Percentiles rank a stretch among this genome's conserved stretches.
phyloP scores from a whole-genome alignment of 2,329 filamentous ascomycete species.

The Ophiostoma novo-ulmi region DNA sequence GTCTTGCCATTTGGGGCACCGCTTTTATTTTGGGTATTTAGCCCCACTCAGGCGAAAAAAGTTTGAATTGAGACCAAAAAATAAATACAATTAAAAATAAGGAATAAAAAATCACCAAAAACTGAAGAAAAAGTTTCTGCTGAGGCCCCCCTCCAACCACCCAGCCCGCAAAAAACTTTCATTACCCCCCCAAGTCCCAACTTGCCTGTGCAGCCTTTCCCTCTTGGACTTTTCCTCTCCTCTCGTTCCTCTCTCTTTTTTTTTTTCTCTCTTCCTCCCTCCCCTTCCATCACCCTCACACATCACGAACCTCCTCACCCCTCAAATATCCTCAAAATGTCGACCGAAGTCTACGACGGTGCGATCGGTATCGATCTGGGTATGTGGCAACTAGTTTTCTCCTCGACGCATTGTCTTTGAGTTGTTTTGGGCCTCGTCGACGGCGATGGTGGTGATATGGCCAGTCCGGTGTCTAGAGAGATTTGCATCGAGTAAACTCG shows the following conservation, averaged over 20 bases:
- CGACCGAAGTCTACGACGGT: conserved; percentile 98
- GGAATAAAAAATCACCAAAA: conserved; percentile 12
- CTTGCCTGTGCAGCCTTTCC: conserved; percentile 1
- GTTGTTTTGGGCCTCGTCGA: not conserved
- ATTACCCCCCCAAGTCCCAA: conserved; percentile 6
- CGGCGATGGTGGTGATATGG: not conserved
- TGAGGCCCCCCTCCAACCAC: conserved; percentile 17
- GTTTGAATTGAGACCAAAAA: conserved; percentile 18
- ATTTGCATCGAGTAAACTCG: not conserved
- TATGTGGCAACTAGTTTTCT: conserved; percentile 45
- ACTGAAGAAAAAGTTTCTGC: conserved; percentile 21
- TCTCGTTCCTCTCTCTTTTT: conserved; percentile 15
- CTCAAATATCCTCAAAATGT: conserved; percentile 51
- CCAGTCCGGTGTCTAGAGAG: not conserved
- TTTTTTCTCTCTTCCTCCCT: not conserved
- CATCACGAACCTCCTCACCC: conserved; percentile 13
- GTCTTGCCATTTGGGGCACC: conserved; percentile 4
- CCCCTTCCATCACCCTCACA: conserved; percentile 13
- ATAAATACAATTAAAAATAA: conserved; percentile 21
- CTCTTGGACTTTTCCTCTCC: conserved; percentile 3
- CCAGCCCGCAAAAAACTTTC: conserved; percentile 21
- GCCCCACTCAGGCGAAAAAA: conserved; percentile 26
- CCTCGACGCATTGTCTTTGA: not conserved
- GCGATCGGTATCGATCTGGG: conserved; percentile 99
- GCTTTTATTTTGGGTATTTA: conserved; percentile 20